A percentile compares a stretch with the other conserved stretches of the same genome.
These are phyloP conservation scores for Rhizoclosmatium globosum DNA, from an alignment of 192 early-diverging fungal species.

Conservation along the genomic window DNA sequence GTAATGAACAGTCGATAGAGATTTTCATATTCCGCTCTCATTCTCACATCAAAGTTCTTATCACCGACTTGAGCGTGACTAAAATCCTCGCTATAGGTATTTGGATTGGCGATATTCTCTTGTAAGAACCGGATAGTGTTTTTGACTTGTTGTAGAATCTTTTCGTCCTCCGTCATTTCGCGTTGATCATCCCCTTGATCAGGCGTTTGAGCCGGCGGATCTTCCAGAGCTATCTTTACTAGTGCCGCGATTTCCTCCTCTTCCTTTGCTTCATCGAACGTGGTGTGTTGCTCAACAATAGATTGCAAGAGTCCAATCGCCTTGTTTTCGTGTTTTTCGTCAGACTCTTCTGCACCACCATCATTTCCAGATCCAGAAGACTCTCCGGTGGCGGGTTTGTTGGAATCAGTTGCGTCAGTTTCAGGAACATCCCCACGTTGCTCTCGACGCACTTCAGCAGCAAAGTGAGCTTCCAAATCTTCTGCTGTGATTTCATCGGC, in stretches of 20 bases:
- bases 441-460: background rate
- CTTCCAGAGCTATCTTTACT: slow-evolving; percentile 44
- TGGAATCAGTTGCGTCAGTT: background rate
- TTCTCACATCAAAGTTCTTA: slow-evolving; percentile 23
- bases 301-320: slow-evolving; percentile 7
- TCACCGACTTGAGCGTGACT: background rate
- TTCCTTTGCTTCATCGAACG: slow-evolving; percentile 35
- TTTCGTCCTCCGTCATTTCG: slow-evolving; percentile 37
- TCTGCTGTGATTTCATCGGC: background rate
- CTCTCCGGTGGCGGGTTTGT: background rate
- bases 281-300: slow-evolving; percentile 22
- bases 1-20: slow-evolving; percentile 56
- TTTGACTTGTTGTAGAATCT: slow-evolving; percentile 26
- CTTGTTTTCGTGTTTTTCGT: slow-evolving; percentile 14
- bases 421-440: background rate
- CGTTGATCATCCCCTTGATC: background rate
- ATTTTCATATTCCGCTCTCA: slow-evolving; percentile 56
- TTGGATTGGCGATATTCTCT: slow-evolving; percentile 13
- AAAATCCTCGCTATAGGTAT: background rate
- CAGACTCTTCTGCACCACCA: background rate
- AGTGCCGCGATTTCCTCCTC: slow-evolving; percentile 37
- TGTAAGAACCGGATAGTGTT: slow-evolving; percentile 22
- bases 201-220: background rate
- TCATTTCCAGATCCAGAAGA: background rate
- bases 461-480: background rate